Conservation (phyloP, 352 stramenopile genomes). For the Pythium guiyangense region DNA sequence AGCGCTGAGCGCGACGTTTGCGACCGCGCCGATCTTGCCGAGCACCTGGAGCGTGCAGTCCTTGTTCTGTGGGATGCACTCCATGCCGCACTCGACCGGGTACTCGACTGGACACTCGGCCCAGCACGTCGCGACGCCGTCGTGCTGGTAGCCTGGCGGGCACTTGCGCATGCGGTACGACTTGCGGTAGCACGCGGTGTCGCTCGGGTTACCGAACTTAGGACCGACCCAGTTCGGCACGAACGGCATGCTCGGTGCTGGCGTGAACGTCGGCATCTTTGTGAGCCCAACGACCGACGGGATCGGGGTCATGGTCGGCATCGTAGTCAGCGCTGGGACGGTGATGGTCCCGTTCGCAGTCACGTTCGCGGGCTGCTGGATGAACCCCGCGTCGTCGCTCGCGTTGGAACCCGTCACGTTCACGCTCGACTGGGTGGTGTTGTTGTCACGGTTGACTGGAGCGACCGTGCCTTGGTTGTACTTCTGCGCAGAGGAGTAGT, state of each 20-base stretch:
- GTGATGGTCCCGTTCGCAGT: no score
- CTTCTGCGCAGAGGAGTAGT: neutral
- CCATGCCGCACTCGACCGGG: constrained; percentile 60
- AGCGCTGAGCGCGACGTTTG: constrained; percentile 43
- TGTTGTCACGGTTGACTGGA: neutral
- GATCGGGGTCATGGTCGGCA: neutral
- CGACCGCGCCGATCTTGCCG: constrained; percentile 40
- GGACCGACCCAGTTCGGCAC: constrained; percentile 16
- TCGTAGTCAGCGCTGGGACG: no score
- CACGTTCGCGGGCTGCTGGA: no score
- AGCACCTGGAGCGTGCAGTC: constrained; percentile 51
- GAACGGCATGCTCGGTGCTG: neutral
- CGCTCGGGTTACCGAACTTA: constrained; percentile 7
- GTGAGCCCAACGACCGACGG: neutral
- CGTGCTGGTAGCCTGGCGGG: constrained; percentile 20
- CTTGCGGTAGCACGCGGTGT: constrained; percentile 22
- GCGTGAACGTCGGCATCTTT: no score
- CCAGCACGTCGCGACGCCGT: constrained; percentile 56
- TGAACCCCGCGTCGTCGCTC: no score
- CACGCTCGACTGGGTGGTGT: neutral
- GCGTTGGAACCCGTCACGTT: neutral
- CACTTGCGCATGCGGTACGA: constrained; percentile 13
- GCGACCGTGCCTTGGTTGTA: constrained; percentile 5
- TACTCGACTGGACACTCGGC: constrained; percentile 68
- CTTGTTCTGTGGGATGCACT: constrained; percentile 68